Evolutionary conservation across 495 filamentous ascomycete species (phyloP).

Genomic region (Lindgomyces ingoldianus): DNA sequence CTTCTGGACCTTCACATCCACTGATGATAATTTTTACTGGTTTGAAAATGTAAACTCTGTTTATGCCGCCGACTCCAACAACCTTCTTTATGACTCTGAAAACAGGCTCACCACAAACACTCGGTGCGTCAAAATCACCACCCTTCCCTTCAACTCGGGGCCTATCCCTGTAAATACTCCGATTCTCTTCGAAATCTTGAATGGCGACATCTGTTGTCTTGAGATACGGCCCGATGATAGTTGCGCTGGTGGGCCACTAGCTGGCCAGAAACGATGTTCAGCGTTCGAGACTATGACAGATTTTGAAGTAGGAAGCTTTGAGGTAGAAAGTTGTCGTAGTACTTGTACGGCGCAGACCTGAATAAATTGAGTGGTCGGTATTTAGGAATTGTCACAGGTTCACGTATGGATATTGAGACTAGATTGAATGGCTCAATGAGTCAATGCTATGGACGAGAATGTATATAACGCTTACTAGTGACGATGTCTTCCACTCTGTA

Average conservation of each 20-base stretch:
- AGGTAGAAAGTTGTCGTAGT: background rate
- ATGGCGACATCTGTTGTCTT: background rate
- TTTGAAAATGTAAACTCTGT: background rate
- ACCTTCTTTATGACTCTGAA: background rate
- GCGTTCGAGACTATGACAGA: background rate
- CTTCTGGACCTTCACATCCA: background rate
- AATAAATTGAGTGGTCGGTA: background rate
- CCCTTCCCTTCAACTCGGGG: background rate
- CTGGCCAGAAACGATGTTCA: background rate
- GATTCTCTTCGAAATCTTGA: background rate
- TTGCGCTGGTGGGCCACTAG: background rate
- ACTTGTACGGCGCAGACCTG: background rate
- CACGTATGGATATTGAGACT: background rate
- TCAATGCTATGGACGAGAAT: background rate
- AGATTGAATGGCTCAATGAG: background rate
- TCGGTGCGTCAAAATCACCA: background rate
- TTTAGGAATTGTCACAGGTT: background rate
- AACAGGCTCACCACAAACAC: background rate
- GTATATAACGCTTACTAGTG: background rate
- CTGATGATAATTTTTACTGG: background rate
- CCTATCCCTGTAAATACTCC: background rate
- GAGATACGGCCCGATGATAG: background rate
- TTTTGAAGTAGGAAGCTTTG: background rate
- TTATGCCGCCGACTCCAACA: background rate
- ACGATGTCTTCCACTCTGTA: too few species aligned